Evolutionary conservation across 305 asterid genomes (phyloP), one percentile per base, ranked within the genome.

Genomic region (Ajuga reptans): DNA sequence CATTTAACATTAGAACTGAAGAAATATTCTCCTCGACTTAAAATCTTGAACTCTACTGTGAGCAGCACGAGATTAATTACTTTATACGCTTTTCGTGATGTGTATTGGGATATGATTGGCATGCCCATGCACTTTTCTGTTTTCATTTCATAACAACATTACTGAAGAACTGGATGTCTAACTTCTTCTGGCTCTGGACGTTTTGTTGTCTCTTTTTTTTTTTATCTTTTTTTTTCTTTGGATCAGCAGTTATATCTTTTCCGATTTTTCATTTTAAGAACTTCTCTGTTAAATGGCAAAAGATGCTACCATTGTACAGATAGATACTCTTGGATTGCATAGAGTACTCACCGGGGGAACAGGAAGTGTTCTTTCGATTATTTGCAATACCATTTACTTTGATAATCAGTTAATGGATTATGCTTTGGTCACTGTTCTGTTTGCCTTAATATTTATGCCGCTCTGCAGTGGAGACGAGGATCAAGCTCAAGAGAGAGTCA

Each of bases 401-500:
- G 46, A 59, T 47, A 64, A 31, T 45, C 53, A 45, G 31, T 17
- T 27, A 18, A 42, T 2, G 50, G 43, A 34, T 45, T 14, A 51
- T 15, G 7, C 27, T 62, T 52, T 62, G 45, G 21, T 60, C 39
- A 52, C 42, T 18, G 41, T 34, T 56, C 5, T 9, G 43, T 17
- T 69, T 70, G n/a, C 66, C 65, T 59, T 12, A 54, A 75, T 6
- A 61, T 78, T 37, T 80, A 41, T 58, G 42, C 43, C 57, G 71
- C 52, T 72, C 62, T 76, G 72, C 84, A 94, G 99, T 72, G 99
- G 99, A 34, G 99, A 94, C 64, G 99, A 94, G 82, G 99, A 94
- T 80, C 99, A 94, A 82, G 99, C 99, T 72, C 99, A 91, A 85
- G 96, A 94, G 82, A 84, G 99, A 84, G 63, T 91, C 61, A 75